Conservation (phyloP, 306 rosid species). For the Begonia masoniana region DNA sequence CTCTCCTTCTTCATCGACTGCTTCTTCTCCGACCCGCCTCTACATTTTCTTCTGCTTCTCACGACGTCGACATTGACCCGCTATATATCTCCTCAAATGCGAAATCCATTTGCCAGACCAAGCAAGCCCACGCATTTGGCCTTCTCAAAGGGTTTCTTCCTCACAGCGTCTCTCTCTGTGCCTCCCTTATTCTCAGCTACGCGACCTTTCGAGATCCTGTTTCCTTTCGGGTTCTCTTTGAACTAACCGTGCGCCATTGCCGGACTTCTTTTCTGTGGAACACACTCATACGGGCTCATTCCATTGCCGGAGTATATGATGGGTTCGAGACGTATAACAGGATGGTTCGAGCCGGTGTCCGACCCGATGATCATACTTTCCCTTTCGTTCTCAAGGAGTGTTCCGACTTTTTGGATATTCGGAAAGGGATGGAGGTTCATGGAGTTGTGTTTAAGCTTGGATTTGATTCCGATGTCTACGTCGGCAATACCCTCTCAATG, state of each 20-base stretch:
- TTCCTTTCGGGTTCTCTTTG: constrained; percentile 32
- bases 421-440: constrained; percentile 69
- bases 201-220: constrained; percentile 34
- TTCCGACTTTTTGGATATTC: constrained; percentile 32
- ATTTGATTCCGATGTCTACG: constrained; percentile 47
- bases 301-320: constrained; percentile 34
- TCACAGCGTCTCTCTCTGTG: constrained; percentile 47
- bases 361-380: constrained; percentile 55
- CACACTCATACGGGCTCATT: constrained; percentile 58
- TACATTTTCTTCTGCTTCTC: too few relatives aligned
- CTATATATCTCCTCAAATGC: constrained; percentile 30
- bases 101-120: constrained; percentile 40
- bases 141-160: constrained; percentile 52
- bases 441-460: constrained; percentile 54
- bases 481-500: constrained; percentile 60
- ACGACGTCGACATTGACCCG: constrained; percentile 18
- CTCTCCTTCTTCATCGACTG: too few relatives aligned
- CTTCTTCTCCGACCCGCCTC: too few relatives aligned
- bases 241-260: constrained; percentile 25
- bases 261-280: constrained; percentile 64
- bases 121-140: constrained; percentile 58
- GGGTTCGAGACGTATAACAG: constrained; percentile 40
- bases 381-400: constrained; percentile 69
- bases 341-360: constrained; percentile 47
- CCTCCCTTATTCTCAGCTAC: constrained; percentile 63